phyloP scores from a whole-genome alignment of 331 rosid genomes.

The Pyracantha coccinea region DNA sequence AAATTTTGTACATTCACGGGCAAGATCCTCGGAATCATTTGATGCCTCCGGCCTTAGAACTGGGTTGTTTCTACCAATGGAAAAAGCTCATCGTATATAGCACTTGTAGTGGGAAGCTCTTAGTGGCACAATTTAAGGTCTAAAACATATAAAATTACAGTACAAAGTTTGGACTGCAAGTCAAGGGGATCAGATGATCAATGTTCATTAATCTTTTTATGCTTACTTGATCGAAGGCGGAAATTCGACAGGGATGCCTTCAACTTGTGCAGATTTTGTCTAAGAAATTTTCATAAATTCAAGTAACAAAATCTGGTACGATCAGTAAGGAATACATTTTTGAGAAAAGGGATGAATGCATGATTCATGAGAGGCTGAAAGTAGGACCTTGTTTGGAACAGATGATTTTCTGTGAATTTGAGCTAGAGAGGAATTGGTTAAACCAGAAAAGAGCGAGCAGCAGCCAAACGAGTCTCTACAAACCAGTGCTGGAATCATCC shows the following conservation, averaged over 20 bases:
- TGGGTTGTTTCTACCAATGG: constrained; percentile 28
- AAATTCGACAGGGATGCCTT: constrained; percentile 14
- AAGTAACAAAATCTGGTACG: background rate
- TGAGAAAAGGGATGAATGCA: background rate
- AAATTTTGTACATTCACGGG: constrained; percentile 8
- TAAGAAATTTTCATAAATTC: background rate
- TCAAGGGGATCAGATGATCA: background rate
- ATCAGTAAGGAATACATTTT: background rate
- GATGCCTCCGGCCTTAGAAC: constrained; percentile 20
- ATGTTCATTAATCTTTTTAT: background rate
- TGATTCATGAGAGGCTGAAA: background rate
- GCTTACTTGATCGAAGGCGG: constrained; percentile 44
- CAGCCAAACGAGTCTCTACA: too few relatives aligned
- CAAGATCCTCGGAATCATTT: constrained; percentile 2
- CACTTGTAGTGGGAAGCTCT: background rate
- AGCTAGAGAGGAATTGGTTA: too few relatives aligned
- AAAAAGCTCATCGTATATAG: background rate
- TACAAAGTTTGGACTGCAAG: background rate
- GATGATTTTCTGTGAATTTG: background rate
- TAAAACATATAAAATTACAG: background rate
- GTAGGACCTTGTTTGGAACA: constrained; percentile 35
- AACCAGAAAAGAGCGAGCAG: too few relatives aligned
- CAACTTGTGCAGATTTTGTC: constrained; percentile 30
- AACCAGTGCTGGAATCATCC: constrained; percentile 32
- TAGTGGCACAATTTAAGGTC: background rate